Base-by-base conservation (phyloP, 257 asterid genomes). In the Ehretia macrophylla region DNA sequence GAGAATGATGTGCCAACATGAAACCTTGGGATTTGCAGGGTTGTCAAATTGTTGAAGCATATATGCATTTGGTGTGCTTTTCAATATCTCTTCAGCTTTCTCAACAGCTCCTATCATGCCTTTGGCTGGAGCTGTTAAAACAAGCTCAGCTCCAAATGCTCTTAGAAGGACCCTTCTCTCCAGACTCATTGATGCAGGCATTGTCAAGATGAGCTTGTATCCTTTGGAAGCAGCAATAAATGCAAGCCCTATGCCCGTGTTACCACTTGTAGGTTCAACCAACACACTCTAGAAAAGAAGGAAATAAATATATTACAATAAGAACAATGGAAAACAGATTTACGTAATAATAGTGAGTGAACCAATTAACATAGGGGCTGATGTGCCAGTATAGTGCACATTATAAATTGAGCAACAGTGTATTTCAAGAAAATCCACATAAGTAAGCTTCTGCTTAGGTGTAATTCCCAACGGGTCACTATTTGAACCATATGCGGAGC, bases 171-270 rank as follows among this genome's bases (percentile, higher is more conserved):
- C 96, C 81, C 97, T 85, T 82, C 99, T 89, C 75, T 93, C 99
- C 61, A 89, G 92, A 86, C 97, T 93, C 97, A 93, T 93, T 73
- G 99, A 93, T 20, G 99, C 88, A n/a, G 99, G 99, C 99, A 93
- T 88, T 9, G 99, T 89, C 76, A 93, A 69, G 75, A 93, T 93
- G 73, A 93, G 96, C 77, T 86, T 93, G 78, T 93, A 93, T 74
- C 97, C 97, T 77, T 73, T 89, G 56, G 97, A 84, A 65, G 99
- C 99, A 70, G 99, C 99, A 59, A 93, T 89, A 72, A 93, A 93
- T 59, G 99, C 96, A 42, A 93, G 95, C 47, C 97, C 99, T 51
- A 93, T 93, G 65, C 97, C 99, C 42, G 99, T 93, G 75, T 93
- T 93, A 45, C 99, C 99, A 83, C 99, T 93, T 10, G 97, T 93